Evolutionary conservation across 2,329 filamentous ascomycete genomes (phyloP), one percentile per base, ranked within the genome.

Genomic region (Fusarium sublunatum): DNA sequence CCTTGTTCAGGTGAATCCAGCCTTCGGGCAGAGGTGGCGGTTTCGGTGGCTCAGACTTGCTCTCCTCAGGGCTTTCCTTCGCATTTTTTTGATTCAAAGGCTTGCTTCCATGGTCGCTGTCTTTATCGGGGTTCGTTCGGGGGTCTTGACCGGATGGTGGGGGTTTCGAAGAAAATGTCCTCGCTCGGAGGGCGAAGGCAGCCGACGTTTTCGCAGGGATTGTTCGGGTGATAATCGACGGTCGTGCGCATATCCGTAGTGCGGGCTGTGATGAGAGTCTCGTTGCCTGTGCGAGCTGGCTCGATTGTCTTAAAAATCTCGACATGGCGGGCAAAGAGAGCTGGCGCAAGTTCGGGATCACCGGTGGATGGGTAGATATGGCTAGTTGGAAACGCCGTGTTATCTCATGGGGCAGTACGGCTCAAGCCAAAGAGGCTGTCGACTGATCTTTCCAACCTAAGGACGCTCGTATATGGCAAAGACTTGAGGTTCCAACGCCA

Each of bases 271-370:
- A 78, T 66, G 82, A 82, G 67, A 83, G 78, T 75, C 83, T 84
- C 57, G 86, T 84, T 72, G 87, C 81, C 75, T 85, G 83, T 78
- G 86, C 85, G 74, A 91, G 78, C 75, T 86, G 84, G 80, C 86
- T 85, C 75, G 88, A 84, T 76, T 87, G 86, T 75, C 88, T 85
- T 68, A 90, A 79, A 72, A 88, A 80, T 71, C 86, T 85, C 75
- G 87, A 87, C 88, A 91, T 91, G 77, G 75, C 70, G 67, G 68
- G 64, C 64, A 64, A 61, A 69, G 58, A 60, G 62, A 60, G 65
- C 65, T 70, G 67, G 73, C 71, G 72, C 67, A 62, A 68, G 49
- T 70, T 70, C 74, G 75, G 75, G 72, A 74, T 65, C 67, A 71
- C 75, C 75, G 75, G 73, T 61, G 63, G 65, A 64, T 67, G 53